These are phyloP conservation scores for Trichoderma gracile DNA, from an alignment of 2,329 filamentous ascomycete species.

Conservation along the genomic window DNA sequence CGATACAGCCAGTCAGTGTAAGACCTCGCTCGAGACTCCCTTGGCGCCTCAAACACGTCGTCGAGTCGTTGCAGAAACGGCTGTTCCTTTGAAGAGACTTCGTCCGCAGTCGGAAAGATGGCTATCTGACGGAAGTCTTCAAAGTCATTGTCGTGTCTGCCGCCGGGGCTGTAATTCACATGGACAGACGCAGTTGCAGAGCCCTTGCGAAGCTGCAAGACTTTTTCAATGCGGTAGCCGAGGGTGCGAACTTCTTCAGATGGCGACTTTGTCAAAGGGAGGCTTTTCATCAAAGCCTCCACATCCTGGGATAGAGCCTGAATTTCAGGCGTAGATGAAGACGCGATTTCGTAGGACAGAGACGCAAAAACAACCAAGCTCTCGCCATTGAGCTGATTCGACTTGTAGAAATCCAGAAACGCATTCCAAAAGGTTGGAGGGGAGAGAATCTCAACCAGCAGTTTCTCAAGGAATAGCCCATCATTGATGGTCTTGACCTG, in stretches of 20 bases:
- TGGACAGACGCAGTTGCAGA: not conserved
- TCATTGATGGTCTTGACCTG: slow-evolving; percentile 24
- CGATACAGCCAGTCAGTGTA: slow-evolving; percentile 74
- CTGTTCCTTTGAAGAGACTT: slow-evolving; percentile 54
- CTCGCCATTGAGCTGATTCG: not conserved
- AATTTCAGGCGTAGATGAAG: slow-evolving; percentile 2
- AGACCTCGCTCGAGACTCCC: slow-evolving; percentile 41
- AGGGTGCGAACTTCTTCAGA: slow-evolving; percentile 32
- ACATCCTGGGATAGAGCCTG: slow-evolving; percentile 28
- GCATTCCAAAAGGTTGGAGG: slow-evolving; percentile 27
- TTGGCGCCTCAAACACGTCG: slow-evolving; percentile 47
- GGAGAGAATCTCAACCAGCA: slow-evolving; percentile 23
- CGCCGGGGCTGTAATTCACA: slow-evolving; percentile 51
- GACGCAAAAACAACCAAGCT: slow-evolving; percentile 26
- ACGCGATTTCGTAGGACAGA: slow-evolving; percentile 28
- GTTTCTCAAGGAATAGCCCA: slow-evolving; percentile 23
- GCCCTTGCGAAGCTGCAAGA: slow-evolving; percentile 37
- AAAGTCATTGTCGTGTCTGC: slow-evolving; percentile 73
- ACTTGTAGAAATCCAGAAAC: slow-evolving; percentile 7
- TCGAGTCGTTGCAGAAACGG: slow-evolving; percentile 58
- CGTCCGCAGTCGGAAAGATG: slow-evolving; percentile 66
- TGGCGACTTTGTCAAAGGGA: slow-evolving; percentile 33
- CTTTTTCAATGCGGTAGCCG: slow-evolving; percentile 44
- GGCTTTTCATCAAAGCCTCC: slow-evolving; percentile 32
- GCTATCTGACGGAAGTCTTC: slow-evolving; percentile 60